A percentile compares a stretch with the other conserved stretches of the same genome.
Conservation (phyloP, 129 eudicot species). For the Centaurea solstitialis region DNA sequence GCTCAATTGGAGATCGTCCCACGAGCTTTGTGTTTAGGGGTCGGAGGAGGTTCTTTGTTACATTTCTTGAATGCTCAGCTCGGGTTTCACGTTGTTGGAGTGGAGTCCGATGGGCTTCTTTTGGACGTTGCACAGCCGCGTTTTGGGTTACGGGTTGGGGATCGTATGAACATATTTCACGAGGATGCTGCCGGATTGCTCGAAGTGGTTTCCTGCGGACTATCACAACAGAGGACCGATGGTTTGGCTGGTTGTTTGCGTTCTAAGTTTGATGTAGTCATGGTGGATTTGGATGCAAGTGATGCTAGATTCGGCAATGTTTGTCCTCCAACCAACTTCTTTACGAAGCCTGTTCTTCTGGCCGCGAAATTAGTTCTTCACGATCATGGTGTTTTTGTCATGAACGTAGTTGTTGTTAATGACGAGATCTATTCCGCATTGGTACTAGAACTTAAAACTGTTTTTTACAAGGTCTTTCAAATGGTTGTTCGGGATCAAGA, state of each 20-base stretch:
- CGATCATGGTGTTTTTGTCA: slow-evolving; percentile 58
- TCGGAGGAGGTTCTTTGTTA: slow-evolving; percentile 93
- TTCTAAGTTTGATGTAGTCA: slow-evolving; percentile 60
- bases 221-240: neutral
- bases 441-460: slow-evolving; percentile 40
- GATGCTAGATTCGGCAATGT: slow-evolving; percentile 54
- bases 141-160: slow-evolving; percentile 58
- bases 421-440: slow-evolving; percentile 41
- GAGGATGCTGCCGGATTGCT: slow-evolving; percentile 63
- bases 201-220: slow-evolving; percentile 21
- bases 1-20: slow-evolving; percentile 43
- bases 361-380: slow-evolving; percentile 43
- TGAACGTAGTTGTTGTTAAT: slow-evolving; percentile 61
- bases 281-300: slow-evolving; percentile 95
- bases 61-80: slow-evolving; percentile 47
- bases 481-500: slow-evolving; percentile 70
- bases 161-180: slow-evolving; percentile 34
- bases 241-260: slow-evolving; percentile 18
- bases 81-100: slow-evolving; percentile 76
- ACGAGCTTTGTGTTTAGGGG: slow-evolving; percentile 77
- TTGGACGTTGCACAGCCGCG: slow-evolving; percentile 52
- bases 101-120: slow-evolving; percentile 78
- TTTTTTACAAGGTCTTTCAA: slow-evolving; percentile 61
- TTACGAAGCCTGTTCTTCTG: slow-evolving; percentile 47
- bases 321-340: slow-evolving; percentile 78